Base-by-base conservation (phyloP, 441 rosid species). In the Erysimum pusillum region DNA sequence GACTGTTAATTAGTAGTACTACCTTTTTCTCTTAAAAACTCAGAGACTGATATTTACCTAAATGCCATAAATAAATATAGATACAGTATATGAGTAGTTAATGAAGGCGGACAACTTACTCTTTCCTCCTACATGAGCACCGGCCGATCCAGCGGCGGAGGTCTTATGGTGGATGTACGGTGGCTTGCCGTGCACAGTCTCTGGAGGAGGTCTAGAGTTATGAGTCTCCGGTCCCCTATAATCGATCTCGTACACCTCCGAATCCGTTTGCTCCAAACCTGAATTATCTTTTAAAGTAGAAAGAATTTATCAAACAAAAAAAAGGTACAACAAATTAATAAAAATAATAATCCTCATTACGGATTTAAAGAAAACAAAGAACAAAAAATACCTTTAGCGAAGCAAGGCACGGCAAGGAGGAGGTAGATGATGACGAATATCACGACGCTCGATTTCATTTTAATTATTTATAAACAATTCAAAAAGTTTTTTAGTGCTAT, bases 201-300 rank as follows among this genome's bases (percentile, higher is more conserved):
- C 77, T 8, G 76, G 76, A 4, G 83, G 69, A 65, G 80, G 83
- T 74, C 69, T 75, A 64, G 83, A 75, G 62, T 70, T 80, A 75
- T 80, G 80, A 32, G 83, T 80, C 70, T 80, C 83, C 11, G 83
- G 83, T 11, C 83, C 83, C 9, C 77, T 80, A 22, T 80, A 80
- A 75, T 80, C 83, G 12, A 80, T 80, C 44, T 80, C 70, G 45
- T 80, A 80, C 66, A 75, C 76, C 22, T 70, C 77, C 6, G 76
- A 69, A 63, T 54, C 78, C 36, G 28, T 68, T 32, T 56, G 52
- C 56, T 63, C 79, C n/a, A 63, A 63, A n/a, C 56, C 67, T 68
- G n/a, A 15, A 56, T 52, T 36, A 73, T 67, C 14, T 41, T 71
- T 20, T 14, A 10, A 63, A 22, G 45, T 65, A 44, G 48, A 69